These are phyloP conservation scores for Apiospora pterosperma DNA, from an alignment of 2,329 filamentous ascomycete species.

Conservation along the genomic window DNA sequence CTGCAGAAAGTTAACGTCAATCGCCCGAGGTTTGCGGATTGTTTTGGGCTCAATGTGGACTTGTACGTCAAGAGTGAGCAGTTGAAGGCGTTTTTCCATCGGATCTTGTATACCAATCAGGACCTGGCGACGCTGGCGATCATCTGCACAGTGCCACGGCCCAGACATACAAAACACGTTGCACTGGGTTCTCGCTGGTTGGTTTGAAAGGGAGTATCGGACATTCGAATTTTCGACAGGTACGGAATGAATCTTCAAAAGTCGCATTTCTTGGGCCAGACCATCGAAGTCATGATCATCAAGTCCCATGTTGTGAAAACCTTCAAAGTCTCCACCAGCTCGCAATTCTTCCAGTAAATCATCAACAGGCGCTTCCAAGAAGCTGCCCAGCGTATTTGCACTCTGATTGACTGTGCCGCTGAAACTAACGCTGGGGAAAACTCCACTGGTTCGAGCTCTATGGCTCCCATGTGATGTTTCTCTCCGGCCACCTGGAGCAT, in stretches of 20 bases:
- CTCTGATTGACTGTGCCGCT: constrained; percentile 36
- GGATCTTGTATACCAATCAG: constrained; percentile 69
- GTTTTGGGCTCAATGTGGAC: constrained; percentile 6
- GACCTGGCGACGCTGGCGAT: constrained; percentile 50
- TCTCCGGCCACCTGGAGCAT: constrained; percentile 50
- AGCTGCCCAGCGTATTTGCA: constrained; percentile 48
- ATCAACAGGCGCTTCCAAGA: constrained; percentile 67
- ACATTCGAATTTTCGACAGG: constrained; percentile 59
- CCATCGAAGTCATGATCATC: constrained; percentile 71
- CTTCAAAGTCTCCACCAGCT: constrained; percentile 60
- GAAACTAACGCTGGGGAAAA: constrained; percentile 34
- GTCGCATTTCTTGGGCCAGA: constrained; percentile 67
- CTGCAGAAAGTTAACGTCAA: constrained; percentile 43
- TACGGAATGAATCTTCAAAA: constrained; percentile 68
- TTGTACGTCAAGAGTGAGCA: constrained; percentile 61
- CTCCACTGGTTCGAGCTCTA: constrained; percentile 59
- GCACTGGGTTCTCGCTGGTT: constrained; percentile 50
- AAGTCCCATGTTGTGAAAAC: constrained; percentile 68
- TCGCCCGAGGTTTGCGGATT: constrained; percentile 1
- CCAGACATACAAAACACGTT: constrained; percentile 67
- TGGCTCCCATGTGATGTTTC: constrained; percentile 72
- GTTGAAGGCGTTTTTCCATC: constrained; percentile 62
- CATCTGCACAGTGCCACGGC: constrained; percentile 52
- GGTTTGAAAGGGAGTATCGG: constrained; percentile 54
- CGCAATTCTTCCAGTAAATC: constrained; percentile 66